Evolutionary conservation across 345 rosid species (phyloP).

Genomic region (Physaria fendleri): DNA sequence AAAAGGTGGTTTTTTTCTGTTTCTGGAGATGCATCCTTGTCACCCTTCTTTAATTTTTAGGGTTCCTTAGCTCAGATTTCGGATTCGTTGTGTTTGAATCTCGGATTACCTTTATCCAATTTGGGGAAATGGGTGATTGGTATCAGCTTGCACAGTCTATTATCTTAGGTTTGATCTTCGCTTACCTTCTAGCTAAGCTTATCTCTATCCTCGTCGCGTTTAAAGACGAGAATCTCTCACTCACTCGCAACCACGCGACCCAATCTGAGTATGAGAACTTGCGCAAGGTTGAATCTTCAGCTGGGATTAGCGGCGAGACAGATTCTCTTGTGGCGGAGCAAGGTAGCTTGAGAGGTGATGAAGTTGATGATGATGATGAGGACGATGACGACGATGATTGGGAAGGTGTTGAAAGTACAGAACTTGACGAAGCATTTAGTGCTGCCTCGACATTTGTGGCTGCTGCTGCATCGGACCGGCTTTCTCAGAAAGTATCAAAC

Average conservation of each 20-base stretch:
- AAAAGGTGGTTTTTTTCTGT: slow-evolving; percentile 14
- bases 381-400: slow-evolving; percentile 57
- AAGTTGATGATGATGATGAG: not conserved
- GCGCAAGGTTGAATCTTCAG: slow-evolving; percentile 13
- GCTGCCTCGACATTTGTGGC: slow-evolving; percentile 83
- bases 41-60: not conserved
- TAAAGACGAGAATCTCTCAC: slow-evolving; percentile 62
- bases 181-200: slow-evolving; percentile 85
- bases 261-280: slow-evolving; percentile 9
- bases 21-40: not conserved
- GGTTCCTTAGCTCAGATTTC: not conserved
- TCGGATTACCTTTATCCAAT: not conserved
- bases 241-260: slow-evolving; percentile 37
- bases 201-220: slow-evolving; percentile 75
- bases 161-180: slow-evolving; percentile 65
- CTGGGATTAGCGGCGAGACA: slow-evolving; percentile 28
- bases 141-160: slow-evolving; percentile 61
- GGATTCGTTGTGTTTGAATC: not conserved
- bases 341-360: slow-evolving; percentile 60
- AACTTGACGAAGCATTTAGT: slow-evolving; percentile 75
- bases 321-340: slow-evolving; percentile 74
- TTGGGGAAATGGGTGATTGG: slow-evolving; percentile 48
- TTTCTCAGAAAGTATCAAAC: slow-evolving; percentile 47
- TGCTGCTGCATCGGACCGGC: slow-evolving; percentile 53
- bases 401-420: slow-evolving; percentile 97